Base-by-base conservation (phyloP, 805 yeast species). In the Wickerhamomyces chambardii region DNA sequence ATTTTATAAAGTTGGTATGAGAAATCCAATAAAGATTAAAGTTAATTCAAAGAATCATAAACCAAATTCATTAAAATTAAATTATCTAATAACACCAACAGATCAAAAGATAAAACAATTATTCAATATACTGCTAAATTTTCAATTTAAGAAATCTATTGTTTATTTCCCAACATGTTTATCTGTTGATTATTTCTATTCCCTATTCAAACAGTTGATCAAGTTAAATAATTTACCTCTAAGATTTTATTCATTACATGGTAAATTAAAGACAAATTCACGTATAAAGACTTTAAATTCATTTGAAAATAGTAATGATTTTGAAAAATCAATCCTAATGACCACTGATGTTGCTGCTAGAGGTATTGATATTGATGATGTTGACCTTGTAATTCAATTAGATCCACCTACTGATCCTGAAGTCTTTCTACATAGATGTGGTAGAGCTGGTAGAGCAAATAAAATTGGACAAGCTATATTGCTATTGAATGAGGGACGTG, bases 331-430 rank as follows among this genome's bases (percentile, higher is more conserved):
- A 9, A 73, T 90, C 1, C 58, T 92, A 17, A 63, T 92, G 58
- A 87, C 98, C 2, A 92, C 98, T 0, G 98, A 92, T 65, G 96
- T 92, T n/a, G 97, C 98, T 1, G 96, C 97, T 0, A 70, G 98
- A 52, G 98, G 98, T 30, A 73, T 92, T 17, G 98, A 92, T 62
- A 80, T 92, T 21, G 95, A 95, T 1, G 92, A 89, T 36, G 97
- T 92, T 9, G 97, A 92, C 50, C 59, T 89, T 18, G 97, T 90
- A 4, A 62, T 92, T n/a, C 98, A 92, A 53, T 47, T 90, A 17
- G 97, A 92, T 44, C 95, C 97, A 2, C 98, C 98, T 2, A 77
- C 86, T 0, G 95, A 89, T 45, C 85, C 97, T 0, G 94, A 83
- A 50, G 75, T 86, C 52, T 92, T 90, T 51, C 68, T 90, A 30